Base-by-base conservation (phyloP, 345 rosid species). In the Lepidium didymum region DNA sequence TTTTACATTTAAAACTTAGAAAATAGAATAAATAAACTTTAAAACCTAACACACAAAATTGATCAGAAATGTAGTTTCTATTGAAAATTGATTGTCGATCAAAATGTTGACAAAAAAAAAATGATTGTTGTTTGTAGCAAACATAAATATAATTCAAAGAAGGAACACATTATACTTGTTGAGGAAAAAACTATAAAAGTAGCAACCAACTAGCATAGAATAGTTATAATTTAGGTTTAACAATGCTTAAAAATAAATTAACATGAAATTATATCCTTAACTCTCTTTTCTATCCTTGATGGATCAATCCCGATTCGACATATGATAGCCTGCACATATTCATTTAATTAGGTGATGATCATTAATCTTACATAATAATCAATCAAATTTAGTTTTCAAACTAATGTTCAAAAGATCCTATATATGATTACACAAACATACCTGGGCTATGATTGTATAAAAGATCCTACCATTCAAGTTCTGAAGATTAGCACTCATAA, bases 251-350 rank as follows among this genome's bases (percentile, higher is more conserved):
- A 8, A 11, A 11, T 31, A 18, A 1, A 52, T 56, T 16, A 29
- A 49, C 31, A 27, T 27, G 35, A 57, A 14, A 73, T 73, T 8
- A 73, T 57, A 8, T 59, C 31, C 27, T 47, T 25, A 12, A 67
- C 10, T 58, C 41, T 74, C 62, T 52, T 50, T 44, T 66, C 72
- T 9, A 74, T 67, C 47, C 47, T 61, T 51, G 56, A 74, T 41
- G 68, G 49, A 51, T 60, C 77, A 37, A 73, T 51, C 5, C 73
- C 63, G 4, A 74, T 74, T 36, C 73, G 47, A 74, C 16, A 25
- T 50, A 67, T 16, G 15, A 35, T 42, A 45, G 77, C 73, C 77
- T 73, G 77, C 64, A 72, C 15, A 45, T 15, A 45, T 23, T 33
- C 69, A 36, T 43, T 8, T 16, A 23, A 14, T 29, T n/a, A n/a